Conservation (phyloP, 2,329 filamentous ascomycete genomes). For the Daldinia sp. region DNA sequence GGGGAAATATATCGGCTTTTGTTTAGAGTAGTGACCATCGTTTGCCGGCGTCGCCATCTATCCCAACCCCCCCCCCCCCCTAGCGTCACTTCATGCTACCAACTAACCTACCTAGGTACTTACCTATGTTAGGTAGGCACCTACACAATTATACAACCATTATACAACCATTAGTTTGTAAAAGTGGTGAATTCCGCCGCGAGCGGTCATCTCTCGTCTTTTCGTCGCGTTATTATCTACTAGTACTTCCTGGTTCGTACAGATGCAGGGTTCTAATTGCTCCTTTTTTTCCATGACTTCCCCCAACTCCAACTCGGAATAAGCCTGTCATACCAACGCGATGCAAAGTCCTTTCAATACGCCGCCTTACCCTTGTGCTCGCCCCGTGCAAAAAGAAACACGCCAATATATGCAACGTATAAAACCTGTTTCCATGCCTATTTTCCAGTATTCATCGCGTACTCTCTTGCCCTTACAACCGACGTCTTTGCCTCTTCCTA, state of each 20-base stretch:
- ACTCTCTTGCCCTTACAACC: conserved; percentile 1
- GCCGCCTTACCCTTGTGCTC: conserved; percentile 7
- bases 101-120: too few relatives aligned
- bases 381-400: conserved; percentile 12
- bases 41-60: conserved; percentile 11
- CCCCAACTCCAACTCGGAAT: conserved; percentile 13
- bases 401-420: conserved; percentile 32
- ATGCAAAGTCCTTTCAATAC: conserved; percentile 28
- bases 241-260: conserved; percentile 13
- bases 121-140: too few relatives aligned
- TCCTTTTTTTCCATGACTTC: conserved; percentile 16
- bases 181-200: conserved; percentile 31
- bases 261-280: conserved; percentile 22
- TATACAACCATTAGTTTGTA: not conserved
- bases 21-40: conserved; percentile 1
- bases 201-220: conserved; percentile 30
- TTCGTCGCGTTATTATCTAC: conserved; percentile 31
- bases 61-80: too few relatives aligned
- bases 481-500: conserved; percentile 8
- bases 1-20: conserved; percentile 38
- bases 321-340: conserved; percentile 11
- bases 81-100: not conserved
- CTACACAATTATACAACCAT: too few relatives aligned
- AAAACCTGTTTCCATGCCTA: conserved; percentile 7
- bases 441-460: not conserved